A percentile compares a stretch with the other conserved stretches of the same genome.
phyloP scores from a whole-genome alignment of 202 grass and related monocot genomes.

The Zizania palustris region DNA sequence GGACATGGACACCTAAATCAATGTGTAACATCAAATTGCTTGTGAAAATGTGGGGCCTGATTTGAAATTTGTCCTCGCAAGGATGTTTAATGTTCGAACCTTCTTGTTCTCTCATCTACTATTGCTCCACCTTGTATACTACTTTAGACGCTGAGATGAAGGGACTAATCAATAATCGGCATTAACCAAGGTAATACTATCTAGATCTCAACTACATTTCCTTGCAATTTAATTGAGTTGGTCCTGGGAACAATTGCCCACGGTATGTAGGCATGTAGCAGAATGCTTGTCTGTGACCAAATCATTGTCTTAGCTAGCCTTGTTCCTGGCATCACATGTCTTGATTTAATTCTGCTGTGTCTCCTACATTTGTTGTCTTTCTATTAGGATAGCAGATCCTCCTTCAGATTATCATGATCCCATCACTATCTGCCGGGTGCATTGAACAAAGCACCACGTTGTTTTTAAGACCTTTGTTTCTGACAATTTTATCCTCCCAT shows the following conservation, averaged over 20 bases:
- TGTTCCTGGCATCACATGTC: neutral
- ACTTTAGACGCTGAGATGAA: neutral
- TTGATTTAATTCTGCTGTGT: neutral
- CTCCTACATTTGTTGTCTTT: neutral
- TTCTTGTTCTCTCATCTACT: neutral
- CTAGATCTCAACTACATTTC: constrained; percentile 23
- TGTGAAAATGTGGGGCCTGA: neutral
- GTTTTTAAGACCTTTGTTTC: neutral
- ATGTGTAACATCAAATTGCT: neutral
- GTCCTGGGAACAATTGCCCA: neutral
- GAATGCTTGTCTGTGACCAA: neutral
- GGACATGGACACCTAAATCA: neutral
- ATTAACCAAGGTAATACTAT: neutral
- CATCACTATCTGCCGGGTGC: neutral
- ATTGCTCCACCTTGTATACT: neutral
- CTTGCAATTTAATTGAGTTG: neutral
- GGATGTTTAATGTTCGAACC: constrained; percentile 15
- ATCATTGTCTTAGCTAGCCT: constrained; percentile 1
- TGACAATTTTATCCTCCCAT: neutral
- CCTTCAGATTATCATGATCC: neutral
- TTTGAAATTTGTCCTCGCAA: neutral
- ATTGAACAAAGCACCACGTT: neutral
- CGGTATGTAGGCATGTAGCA: neutral
- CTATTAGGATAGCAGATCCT: neutral
- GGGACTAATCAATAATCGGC: neutral